Evolutionary conservation across 176 grass and related monocot genomes (phyloP).

Genomic region (Echinochloa phyllopogon): DNA sequence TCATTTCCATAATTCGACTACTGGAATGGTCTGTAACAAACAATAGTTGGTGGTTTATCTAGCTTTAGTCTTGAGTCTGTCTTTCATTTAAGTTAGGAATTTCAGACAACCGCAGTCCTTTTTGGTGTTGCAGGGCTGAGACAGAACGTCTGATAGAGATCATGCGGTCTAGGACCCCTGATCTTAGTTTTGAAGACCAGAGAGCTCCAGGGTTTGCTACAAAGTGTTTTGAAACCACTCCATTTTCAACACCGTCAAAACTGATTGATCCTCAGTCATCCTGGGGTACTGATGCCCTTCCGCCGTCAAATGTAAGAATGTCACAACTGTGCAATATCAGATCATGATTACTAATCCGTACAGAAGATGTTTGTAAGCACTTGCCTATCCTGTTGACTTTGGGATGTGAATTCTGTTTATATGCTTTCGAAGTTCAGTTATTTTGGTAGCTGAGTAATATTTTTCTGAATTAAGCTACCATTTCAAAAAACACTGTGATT

Average conservation of each 20-base stretch:
- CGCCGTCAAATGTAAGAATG: constrained; percentile 53
- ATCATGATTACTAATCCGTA: constrained; percentile 22
- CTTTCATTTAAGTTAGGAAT: constrained; percentile 28
- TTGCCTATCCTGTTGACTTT: not conserved
- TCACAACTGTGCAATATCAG: constrained; percentile 11
- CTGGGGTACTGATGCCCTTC: constrained; percentile 18
- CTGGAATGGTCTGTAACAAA: not conserved
- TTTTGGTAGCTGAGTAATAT: not conserved
- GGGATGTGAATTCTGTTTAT: not conserved
- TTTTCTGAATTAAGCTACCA: constrained; percentile 17
- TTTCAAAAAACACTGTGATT: not conserved
- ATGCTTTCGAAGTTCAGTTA: constrained; percentile 32
- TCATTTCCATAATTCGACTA: constrained; percentile 16
- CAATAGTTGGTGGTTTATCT: constrained; percentile 18
- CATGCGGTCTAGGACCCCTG: constrained; percentile 53
- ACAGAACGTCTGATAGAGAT: constrained; percentile 51
- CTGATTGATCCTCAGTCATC: constrained; percentile 23
- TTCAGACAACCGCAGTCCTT: constrained; percentile 25
- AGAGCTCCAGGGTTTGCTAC: constrained; percentile 21
- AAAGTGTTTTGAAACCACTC: constrained; percentile 42
- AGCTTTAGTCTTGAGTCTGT: not conserved
- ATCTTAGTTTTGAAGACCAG: constrained; percentile 40
- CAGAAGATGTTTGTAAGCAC: constrained; percentile 11
- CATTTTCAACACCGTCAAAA: constrained; percentile 40
- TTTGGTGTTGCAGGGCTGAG: constrained; percentile 58